These are phyloP conservation scores for Ambrosiella cleistominuta DNA, from an alignment of 2,329 filamentous ascomycete species.

Conservation along the genomic window DNA sequence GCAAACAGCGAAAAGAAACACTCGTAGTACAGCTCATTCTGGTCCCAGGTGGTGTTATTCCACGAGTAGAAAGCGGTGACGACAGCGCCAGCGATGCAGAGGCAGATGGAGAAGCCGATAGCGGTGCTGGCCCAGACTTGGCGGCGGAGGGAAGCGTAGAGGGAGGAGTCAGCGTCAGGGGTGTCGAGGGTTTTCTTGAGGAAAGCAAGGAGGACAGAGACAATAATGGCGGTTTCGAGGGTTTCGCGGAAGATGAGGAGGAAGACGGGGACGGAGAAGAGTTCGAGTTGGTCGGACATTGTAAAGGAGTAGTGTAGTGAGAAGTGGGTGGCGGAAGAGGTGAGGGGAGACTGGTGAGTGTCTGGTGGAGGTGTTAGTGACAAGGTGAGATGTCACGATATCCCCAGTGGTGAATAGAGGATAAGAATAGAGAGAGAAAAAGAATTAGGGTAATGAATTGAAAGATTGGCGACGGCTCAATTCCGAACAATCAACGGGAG, in stretches of 20 bases:
- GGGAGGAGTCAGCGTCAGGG: slow-evolving; percentile 9
- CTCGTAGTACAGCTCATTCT: slow-evolving; percentile 62
- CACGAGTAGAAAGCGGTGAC: slow-evolving; percentile 52
- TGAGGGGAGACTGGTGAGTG: not conserved
- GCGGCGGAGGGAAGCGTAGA: slow-evolving; percentile 9
- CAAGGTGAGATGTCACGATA: no score
- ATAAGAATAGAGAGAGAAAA: no score
- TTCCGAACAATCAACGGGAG: no score
- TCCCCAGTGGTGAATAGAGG: no score
- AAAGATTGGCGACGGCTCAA: no score
- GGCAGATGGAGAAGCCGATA: slow-evolving; percentile 44
- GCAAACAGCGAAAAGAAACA: slow-evolving; percentile 62
- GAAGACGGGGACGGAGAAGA: slow-evolving; percentile 68
- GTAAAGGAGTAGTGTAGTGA: not conserved
- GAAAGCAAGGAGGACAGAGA: slow-evolving; percentile 70
- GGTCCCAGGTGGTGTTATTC: slow-evolving; percentile 39
- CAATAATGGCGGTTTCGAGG: slow-evolving; percentile 67
- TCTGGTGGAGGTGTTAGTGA: not conserved
- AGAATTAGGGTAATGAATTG: no score
- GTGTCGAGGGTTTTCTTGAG: slow-evolving; percentile 56
- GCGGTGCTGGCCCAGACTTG: slow-evolving; percentile 47
- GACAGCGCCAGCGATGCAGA: slow-evolving; percentile 47
- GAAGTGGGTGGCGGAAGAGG: not conserved
- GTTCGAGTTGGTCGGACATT: slow-evolving; percentile 40
- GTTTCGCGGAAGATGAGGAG: slow-evolving; percentile 81